Evolutionary conservation across 2,329 filamentous ascomycete genomes (phyloP).

Genomic region (Neonectria magnoliae): DNA sequence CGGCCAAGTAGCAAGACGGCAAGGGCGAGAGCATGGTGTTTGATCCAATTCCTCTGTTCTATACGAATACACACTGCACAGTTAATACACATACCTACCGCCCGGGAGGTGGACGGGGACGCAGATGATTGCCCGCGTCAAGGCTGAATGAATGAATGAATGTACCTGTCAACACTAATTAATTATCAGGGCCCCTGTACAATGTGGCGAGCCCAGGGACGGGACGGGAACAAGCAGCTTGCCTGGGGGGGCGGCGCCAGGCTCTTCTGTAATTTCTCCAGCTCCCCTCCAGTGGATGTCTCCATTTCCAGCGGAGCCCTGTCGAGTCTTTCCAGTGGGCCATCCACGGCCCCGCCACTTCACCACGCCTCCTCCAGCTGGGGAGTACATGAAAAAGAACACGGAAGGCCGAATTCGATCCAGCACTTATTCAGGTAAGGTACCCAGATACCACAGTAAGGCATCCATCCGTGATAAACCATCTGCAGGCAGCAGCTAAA

Average conservation of each 20-base stretch:
- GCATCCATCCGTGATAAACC: neutral
- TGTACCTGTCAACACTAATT: no score
- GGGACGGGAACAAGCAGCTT: no score
- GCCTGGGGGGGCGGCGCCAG: neutral
- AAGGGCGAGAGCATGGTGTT: neutral
- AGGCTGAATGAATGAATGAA: neutral
- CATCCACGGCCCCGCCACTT: neutral
- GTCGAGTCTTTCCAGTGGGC: constrained; percentile 1
- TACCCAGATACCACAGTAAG: neutral
- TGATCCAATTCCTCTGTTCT: neutral
- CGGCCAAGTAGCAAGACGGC: neutral
- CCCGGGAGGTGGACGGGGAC: no score
- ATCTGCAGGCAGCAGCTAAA: constrained; percentile 1
- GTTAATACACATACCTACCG: neutral
- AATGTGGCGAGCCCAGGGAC: no score
- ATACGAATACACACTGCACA: neutral
- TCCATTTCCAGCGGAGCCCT: constrained; percentile 1
- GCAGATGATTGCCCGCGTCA: neutral
- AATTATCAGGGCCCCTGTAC: no score
- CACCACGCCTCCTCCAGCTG: neutral
- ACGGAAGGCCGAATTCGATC: neutral
- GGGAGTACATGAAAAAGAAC: neutral
- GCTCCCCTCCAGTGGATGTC: neutral
- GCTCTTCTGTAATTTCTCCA: neutral
- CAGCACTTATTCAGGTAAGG: neutral